phyloP scores from a whole-genome alignment of 148 eudicot species.

The Bassia scoparia region DNA sequence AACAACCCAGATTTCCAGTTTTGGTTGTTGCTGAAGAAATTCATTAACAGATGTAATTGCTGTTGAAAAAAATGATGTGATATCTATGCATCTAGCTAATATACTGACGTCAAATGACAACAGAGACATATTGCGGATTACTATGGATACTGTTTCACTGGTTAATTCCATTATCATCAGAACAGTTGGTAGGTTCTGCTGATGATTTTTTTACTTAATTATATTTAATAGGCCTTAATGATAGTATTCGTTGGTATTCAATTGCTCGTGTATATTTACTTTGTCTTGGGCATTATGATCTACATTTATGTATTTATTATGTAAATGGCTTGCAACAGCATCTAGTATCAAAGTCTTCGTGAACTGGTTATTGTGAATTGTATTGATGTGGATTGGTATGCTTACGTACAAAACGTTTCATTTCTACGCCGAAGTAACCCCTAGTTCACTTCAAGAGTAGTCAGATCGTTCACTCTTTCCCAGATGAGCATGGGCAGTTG shows the following conservation, averaged over 20 bases:
- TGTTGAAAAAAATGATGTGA: slow-evolving; percentile 75
- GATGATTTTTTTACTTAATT: background rate
- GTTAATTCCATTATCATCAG: slow-evolving; percentile 38
- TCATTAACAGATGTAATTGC: slow-evolving; percentile 70
- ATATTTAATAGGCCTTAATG: background rate
- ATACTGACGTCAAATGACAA: slow-evolving; percentile 43
- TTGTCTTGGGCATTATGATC: background rate
- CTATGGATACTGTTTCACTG: slow-evolving; percentile 66
- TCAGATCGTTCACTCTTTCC: background rate
- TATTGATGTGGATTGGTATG: background rate
- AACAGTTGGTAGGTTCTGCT: slow-evolving; percentile 48
- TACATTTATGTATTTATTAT: too few species aligned
- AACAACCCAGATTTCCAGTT: slow-evolving; percentile 44
- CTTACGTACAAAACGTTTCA: background rate
- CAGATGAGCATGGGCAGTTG: background rate
- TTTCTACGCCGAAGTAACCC: background rate
- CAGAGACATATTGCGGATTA: slow-evolving; percentile 88
- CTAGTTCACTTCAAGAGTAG: too few species aligned
- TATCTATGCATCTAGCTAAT: slow-evolving; percentile 60
- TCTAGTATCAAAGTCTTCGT: too few species aligned
- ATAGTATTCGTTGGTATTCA: background rate
- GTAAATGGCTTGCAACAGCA: too few species aligned
- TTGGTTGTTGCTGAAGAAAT: slow-evolving; percentile 69
- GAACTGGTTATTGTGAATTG: background rate
- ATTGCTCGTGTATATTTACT: background rate